Conservation (phyloP, 2,329 filamentous ascomycete genomes). For the Claviceps fusiformis region DNA sequence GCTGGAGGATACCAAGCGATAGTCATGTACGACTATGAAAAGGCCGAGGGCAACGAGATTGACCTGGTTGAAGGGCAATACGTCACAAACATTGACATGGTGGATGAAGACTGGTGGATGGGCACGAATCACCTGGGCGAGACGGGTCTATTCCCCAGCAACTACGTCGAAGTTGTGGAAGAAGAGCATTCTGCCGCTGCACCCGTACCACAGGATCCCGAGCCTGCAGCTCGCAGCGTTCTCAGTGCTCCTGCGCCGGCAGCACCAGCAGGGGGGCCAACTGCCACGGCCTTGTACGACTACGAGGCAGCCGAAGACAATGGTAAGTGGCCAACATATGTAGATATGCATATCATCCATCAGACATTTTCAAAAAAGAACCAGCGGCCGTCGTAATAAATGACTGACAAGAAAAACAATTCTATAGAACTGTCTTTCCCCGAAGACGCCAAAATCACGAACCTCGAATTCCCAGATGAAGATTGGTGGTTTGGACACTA, state of each 20-base stretch:
- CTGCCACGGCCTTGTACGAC: constrained; percentile 79
- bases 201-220: constrained; percentile 16
- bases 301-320: constrained; percentile 98
- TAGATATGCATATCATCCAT: too few relatives aligned
- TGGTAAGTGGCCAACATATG: constrained; percentile 27
- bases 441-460: constrained; percentile 69
- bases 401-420: not conserved
- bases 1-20: constrained; percentile 56
- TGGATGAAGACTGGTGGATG: constrained; percentile 98
- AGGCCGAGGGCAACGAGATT: constrained; percentile 93
- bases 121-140: constrained; percentile 78
- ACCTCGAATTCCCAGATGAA: constrained; percentile 90
- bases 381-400: too few relatives aligned
- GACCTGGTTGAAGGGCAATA: constrained; percentile 79
- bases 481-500: constrained; percentile 97
- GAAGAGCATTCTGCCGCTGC: constrained; percentile 34
- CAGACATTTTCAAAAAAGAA: too few relatives aligned
- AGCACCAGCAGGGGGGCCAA: constrained; percentile 36
- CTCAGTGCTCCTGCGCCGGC: constrained; percentile 22
- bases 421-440: constrained; percentile 60
- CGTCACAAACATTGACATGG: constrained; percentile 88
- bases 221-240: constrained; percentile 14
- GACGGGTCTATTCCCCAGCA: constrained; percentile 85
- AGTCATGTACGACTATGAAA: constrained; percentile 91
- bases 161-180: constrained; percentile 82